Evolutionary conservation across 2,329 filamentous ascomycete genomes (phyloP).

Genomic region (Chaetomiaceae sp.): DNA sequence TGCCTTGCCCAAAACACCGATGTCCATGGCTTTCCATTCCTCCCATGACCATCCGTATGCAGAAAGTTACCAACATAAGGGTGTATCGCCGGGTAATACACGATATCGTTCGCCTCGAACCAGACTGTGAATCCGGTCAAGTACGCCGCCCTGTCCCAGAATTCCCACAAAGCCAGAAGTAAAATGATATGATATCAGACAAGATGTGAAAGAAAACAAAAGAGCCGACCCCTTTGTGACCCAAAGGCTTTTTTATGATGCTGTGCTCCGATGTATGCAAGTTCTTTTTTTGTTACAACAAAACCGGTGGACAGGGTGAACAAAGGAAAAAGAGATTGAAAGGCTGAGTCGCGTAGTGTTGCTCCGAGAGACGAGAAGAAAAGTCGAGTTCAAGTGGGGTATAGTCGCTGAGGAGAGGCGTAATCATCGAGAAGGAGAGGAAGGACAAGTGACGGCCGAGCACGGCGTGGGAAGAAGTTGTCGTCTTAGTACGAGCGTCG

Average conservation of each 20-base stretch:
- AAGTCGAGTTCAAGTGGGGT: conserved; percentile 21
- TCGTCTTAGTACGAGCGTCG: conserved; percentile 47
- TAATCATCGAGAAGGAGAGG: conserved; percentile 13
- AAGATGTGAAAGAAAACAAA: not conserved
- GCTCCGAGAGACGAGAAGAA: conserved; percentile 14
- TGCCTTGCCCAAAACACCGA: conserved; percentile 9
- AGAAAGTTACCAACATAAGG: conserved; percentile 6
- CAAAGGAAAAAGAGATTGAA: conserved; percentile 21
- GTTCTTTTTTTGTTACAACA: conserved; percentile 26
- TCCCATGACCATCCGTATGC: conserved; percentile 6
- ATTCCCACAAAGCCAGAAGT: not conserved
- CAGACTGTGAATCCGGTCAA: conserved; percentile 1
- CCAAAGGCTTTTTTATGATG: conserved; percentile 26
- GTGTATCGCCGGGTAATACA: conserved; percentile 14
- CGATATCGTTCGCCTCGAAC: conserved; percentile 6
- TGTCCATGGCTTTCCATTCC: conserved; percentile 3
- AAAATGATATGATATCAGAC: not conserved
- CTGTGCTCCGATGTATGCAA: conserved; percentile 27
- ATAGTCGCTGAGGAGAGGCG: conserved; percentile 14
- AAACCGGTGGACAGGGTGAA: conserved; percentile 12
- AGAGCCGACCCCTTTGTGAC: conserved; percentile 11
- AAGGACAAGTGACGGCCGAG: conserved; percentile 10
- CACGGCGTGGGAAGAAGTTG: too few species aligned
- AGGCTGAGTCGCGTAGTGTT: conserved; percentile 20
- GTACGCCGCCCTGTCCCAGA: conserved; percentile 6